Percentiles rank a stretch among this genome's conserved stretches.
These are phyloP conservation scores for Nannochloris sp. DNA, from an alignment of 139 green algal species.

Conservation along the genomic window DNA sequence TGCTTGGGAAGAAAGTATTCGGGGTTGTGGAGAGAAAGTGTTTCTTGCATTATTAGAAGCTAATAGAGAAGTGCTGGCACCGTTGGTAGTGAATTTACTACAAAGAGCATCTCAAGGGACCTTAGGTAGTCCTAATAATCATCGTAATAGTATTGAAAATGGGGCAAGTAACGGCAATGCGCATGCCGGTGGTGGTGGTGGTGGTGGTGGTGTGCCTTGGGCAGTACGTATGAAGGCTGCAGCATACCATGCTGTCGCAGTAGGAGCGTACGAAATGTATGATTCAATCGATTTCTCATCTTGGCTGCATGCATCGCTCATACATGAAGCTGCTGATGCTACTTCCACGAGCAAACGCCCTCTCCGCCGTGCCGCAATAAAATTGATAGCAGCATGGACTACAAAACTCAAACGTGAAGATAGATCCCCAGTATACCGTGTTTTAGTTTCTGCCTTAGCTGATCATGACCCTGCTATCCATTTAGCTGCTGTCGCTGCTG, in stretches of 20 bases:
- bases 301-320: conserved; percentile 36
- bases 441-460: conserved; percentile 36
- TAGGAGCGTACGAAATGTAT: conserved; percentile 70
- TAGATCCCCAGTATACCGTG: conserved; percentile 44
- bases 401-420: conserved; percentile 28
- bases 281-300: conserved; percentile 68
- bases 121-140: not conserved
- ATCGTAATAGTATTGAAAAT: conserved; percentile 20
- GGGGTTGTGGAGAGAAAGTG: conserved; percentile 60
- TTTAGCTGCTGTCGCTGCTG: conserved; percentile 48
- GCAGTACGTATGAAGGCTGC: conserved; percentile 75
- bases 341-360: conserved; percentile 6
- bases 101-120: conserved; percentile 9
- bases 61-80: conserved; percentile 46
- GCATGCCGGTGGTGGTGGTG: conserved; percentile 18
- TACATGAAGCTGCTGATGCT: conserved; percentile 41
- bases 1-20: conserved; percentile 52
- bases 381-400: conserved; percentile 52
- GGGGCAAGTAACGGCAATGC: conserved; percentile 10
- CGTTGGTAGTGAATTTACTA: conserved; percentile 45
- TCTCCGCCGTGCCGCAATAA: conserved; percentile 42
- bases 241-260: conserved; percentile 63
- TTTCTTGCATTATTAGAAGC: conserved; percentile 50
- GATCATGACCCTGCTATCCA: conserved; percentile 40
- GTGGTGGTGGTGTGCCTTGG: conserved; percentile 2